A percentile compares a stretch with the other conserved stretches of the same genome.
These are phyloP conservation scores for Umbelopsis isabellina DNA, from an alignment of 192 early-diverging fungal species.

Conservation along the genomic window DNA sequence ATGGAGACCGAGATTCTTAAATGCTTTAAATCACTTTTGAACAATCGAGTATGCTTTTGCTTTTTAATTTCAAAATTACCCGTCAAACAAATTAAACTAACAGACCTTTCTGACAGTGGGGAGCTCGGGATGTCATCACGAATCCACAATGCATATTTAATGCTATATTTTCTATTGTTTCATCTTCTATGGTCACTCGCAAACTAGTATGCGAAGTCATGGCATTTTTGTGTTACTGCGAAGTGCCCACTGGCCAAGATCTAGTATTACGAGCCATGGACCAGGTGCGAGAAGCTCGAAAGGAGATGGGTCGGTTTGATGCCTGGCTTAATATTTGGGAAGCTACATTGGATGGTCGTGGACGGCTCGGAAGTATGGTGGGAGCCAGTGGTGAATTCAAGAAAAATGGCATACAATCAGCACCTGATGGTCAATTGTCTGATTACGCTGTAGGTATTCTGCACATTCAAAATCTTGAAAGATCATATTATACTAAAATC, in stretches of 20 bases:
- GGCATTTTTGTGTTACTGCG: slow-evolving; percentile 76
- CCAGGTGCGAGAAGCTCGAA: slow-evolving; percentile 67
- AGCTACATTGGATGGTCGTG: slow-evolving; percentile 73
- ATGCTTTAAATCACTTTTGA: slow-evolving; percentile 79
- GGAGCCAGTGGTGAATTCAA: slow-evolving; percentile 76
- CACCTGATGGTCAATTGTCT: slow-evolving; percentile 69
- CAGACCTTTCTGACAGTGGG: slow-evolving; percentile 55
- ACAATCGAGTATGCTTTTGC: slow-evolving; percentile 51
- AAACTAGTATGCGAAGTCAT: slow-evolving; percentile 76
- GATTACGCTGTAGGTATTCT: slow-evolving; percentile 63
- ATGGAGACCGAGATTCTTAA: slow-evolving; percentile 80
- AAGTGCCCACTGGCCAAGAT: slow-evolving; percentile 74
- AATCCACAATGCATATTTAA: slow-evolving; percentile 74
- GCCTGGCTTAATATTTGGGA: slow-evolving; percentile 75
- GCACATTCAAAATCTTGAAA: neutral
- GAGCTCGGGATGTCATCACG: slow-evolving; percentile 74
- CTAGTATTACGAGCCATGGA: slow-evolving; percentile 80
- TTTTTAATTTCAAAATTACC: slow-evolving; percentile 9
- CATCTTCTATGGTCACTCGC: slow-evolving; percentile 69
- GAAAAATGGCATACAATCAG: slow-evolving; percentile 41
- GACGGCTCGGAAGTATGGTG: slow-evolving; percentile 77
- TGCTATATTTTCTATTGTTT: slow-evolving; percentile 73
- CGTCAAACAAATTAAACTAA: neutral
- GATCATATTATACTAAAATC: neutral
- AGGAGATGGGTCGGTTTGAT: slow-evolving; percentile 69